Evolutionary conservation across 371 early-diverging fungal genomes (phyloP).

Genomic region (Rhizopus delemar): DNA sequence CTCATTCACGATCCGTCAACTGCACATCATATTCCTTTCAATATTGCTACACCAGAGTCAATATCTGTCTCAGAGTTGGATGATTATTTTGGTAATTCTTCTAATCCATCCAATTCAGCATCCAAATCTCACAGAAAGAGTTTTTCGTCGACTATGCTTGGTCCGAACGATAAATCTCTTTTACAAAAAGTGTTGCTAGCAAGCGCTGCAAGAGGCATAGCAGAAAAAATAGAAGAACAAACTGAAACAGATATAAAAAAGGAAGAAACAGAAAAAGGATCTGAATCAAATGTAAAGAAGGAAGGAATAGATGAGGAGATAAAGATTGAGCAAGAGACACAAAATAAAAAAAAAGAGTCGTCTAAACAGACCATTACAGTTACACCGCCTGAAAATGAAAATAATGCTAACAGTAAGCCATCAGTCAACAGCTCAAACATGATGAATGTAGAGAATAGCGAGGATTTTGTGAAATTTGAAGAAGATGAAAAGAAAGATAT

Average conservation of each 20-base stretch:
- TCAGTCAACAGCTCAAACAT: slow-evolving; percentile 7
- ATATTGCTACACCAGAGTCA: slow-evolving; percentile 52
- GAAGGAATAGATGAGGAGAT: slow-evolving; percentile 1
- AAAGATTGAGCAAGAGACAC: not conserved
- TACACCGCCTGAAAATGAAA: not conserved
- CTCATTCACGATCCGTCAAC: slow-evolving; percentile 37
- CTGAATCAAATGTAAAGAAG: slow-evolving; percentile 1
- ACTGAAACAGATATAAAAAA: too few relatives aligned
- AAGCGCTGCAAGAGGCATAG: slow-evolving; percentile 33
- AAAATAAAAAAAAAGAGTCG: not conserved
- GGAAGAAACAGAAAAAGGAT: not conserved
- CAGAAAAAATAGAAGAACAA: slow-evolving; percentile 23
- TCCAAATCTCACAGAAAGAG: slow-evolving; percentile 22
- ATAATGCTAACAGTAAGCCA: not conserved
- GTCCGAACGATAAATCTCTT: slow-evolving; percentile 31
- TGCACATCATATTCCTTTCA: slow-evolving; percentile 29
- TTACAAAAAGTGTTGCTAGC: slow-evolving; percentile 41
- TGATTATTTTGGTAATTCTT: slow-evolving; percentile 35
- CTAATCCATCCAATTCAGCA: slow-evolving; percentile 2
- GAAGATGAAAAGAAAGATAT: slow-evolving; percentile 41
- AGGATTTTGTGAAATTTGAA: slow-evolving; percentile 52
- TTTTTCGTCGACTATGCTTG: slow-evolving; percentile 22
- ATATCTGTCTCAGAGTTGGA: slow-evolving; percentile 51
- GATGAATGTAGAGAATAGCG: slow-evolving; percentile 32
- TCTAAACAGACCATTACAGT: not conserved